Evolutionary conservation across 441 rosid species (phyloP).

Genomic region (Brassica hybrid): DNA sequence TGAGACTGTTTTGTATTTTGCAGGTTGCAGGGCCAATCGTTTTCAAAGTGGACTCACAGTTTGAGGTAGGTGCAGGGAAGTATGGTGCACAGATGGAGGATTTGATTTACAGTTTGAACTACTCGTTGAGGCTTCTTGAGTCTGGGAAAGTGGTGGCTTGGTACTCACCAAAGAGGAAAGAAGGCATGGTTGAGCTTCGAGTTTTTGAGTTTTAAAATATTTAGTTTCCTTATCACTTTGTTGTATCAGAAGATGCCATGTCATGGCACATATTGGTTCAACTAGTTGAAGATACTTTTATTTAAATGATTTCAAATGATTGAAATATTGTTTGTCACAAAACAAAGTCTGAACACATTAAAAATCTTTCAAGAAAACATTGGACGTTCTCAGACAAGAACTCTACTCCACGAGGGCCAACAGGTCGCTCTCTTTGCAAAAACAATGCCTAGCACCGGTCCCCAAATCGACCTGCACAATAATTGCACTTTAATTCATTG

Average conservation of each 20-base stretch:
- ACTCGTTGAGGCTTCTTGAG: no score
- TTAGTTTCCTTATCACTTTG: not conserved
- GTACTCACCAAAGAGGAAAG: no score
- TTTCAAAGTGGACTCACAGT: slow-evolving; percentile 67
- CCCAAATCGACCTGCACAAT: slow-evolving; percentile 80
- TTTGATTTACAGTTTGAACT: slow-evolving; percentile 63
- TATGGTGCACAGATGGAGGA: slow-evolving; percentile 59
- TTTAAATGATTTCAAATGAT: slow-evolving; percentile 1
- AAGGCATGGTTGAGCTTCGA: slow-evolving; percentile 85
- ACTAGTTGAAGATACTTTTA: not conserved
- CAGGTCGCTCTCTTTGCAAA: slow-evolving; percentile 78
- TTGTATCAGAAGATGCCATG: no score
- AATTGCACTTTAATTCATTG: not conserved
- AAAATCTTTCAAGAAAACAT: slow-evolving; percentile 15
- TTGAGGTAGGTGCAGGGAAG: slow-evolving; percentile 48
- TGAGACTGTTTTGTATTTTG: no score
- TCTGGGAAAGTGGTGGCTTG: no score
- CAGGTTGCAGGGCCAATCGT: slow-evolving; percentile 82
- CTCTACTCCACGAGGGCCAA: slow-evolving; percentile 76
- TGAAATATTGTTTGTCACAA: not conserved
- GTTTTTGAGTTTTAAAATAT: slow-evolving; percentile 62
- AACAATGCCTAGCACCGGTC: slow-evolving; percentile 73
- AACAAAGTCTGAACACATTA: slow-evolving; percentile 4
- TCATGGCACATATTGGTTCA: not conserved
- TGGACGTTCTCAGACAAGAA: not conserved